These are phyloP conservation scores for Spizellomyces punctatus DNA, from an alignment of 192 early-diverging fungal genomes.

Conservation along the genomic window DNA sequence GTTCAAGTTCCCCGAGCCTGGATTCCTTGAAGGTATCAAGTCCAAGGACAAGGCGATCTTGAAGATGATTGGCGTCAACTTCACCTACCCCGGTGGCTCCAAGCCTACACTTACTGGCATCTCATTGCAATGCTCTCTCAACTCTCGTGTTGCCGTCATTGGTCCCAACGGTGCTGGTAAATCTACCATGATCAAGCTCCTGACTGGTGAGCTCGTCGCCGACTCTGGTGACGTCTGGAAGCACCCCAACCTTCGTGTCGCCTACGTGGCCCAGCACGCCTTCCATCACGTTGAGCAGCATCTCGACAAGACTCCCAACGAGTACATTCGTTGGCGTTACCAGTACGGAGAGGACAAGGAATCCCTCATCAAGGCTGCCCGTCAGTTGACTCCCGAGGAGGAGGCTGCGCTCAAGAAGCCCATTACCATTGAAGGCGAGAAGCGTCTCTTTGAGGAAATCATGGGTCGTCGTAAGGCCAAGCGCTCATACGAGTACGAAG, in stretches of 20 bases:
- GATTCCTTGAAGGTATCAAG: slow-evolving; percentile 76
- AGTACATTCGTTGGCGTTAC: slow-evolving; percentile 85
- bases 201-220: slow-evolving; percentile 73
- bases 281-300: slow-evolving; percentile 87
- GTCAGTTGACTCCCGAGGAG: slow-evolving; percentile 70
- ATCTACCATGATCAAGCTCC: slow-evolving; percentile 80
- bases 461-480: slow-evolving; percentile 77
- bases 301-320: slow-evolving; percentile 80
- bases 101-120: slow-evolving; percentile 64
- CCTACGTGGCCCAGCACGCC: slow-evolving; percentile 85
- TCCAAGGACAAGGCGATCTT: slow-evolving; percentile 79
- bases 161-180: slow-evolving; percentile 88
- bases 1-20: slow-evolving; percentile 79
- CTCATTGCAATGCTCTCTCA: slow-evolving; percentile 69
- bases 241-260: slow-evolving; percentile 83
- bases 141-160: slow-evolving; percentile 79
- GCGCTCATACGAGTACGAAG: slow-evolving; percentile 80
- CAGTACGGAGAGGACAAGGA: slow-evolving; percentile 78
- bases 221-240: slow-evolving; percentile 73
- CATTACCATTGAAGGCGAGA: slow-evolving; percentile 50
- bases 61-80: slow-evolving; percentile 73
- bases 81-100: slow-evolving; percentile 72
- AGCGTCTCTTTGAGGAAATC: slow-evolving; percentile 63
- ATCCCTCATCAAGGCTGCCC: slow-evolving; percentile 69
- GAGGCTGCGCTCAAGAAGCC: slow-evolving; percentile 49